Conservation (phyloP, 495 filamentous ascomycete species). For the Filosporella fistucella region DNA sequence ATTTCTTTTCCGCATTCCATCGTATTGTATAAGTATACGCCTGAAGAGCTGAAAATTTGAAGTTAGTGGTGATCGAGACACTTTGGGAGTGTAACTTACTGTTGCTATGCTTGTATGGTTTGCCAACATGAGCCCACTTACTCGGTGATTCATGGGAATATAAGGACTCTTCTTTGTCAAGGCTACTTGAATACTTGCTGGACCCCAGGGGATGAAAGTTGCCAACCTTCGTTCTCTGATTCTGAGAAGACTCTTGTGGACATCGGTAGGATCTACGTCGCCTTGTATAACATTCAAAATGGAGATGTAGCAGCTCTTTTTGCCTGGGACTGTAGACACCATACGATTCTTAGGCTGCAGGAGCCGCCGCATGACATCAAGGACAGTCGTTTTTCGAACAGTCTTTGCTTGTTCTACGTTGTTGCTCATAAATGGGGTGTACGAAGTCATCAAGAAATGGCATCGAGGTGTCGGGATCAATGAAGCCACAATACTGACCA, state of each 20-base stretch:
- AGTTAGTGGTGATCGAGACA: constrained; percentile 13
- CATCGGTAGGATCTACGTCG: constrained; percentile 94
- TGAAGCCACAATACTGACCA: constrained; percentile 92
- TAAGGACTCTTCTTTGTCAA: constrained; percentile 96
- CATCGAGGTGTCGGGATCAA: constrained; percentile 94
- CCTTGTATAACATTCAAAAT: constrained; percentile 99
- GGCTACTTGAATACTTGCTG: constrained; percentile 94
- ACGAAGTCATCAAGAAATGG: constrained; percentile 97
- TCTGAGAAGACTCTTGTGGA: constrained; percentile 93
- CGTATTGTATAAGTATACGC: constrained; percentile 84
- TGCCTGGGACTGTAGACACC: constrained; percentile 93
- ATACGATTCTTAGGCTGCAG: constrained; percentile 98
- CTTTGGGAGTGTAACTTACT: constrained; percentile 31
- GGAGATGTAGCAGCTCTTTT: constrained; percentile 97
- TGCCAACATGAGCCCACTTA: constrained; percentile 94
- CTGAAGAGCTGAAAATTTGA: constrained; percentile 64
- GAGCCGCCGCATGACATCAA: constrained; percentile 94
- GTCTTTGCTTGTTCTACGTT: constrained; percentile 95
- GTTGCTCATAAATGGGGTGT: constrained; percentile 94
- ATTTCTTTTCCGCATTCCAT: constrained; percentile 89
- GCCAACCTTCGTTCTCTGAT: constrained; percentile 92
- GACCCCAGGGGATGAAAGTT: constrained; percentile 99
- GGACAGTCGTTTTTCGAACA: constrained; percentile 92
- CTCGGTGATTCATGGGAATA: constrained; percentile 82
- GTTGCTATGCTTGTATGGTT: constrained; percentile 98